These are phyloP conservation scores for Actinomucor elegans DNA, from an alignment of 371 early-diverging fungal genomes.

Conservation along the genomic window DNA sequence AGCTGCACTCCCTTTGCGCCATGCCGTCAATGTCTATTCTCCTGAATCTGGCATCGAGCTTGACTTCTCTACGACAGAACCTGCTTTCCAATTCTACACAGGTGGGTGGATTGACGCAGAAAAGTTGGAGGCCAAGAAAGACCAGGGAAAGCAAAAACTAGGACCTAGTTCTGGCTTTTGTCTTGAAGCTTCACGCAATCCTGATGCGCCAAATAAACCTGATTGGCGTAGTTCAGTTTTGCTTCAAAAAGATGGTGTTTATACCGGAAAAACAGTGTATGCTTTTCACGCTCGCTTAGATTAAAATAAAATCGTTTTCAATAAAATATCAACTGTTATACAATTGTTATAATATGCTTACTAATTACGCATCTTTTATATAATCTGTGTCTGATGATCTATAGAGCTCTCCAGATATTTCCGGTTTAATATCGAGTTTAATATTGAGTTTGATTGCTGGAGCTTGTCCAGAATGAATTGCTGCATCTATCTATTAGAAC, in stretches of 20 bases:
- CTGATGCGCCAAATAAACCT: slow-evolving; percentile 70
- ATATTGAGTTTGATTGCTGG: too few relatives aligned
- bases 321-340: too few relatives aligned
- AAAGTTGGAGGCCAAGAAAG: slow-evolving; percentile 38
- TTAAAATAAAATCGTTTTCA: too few relatives aligned
- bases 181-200: slow-evolving; percentile 66
- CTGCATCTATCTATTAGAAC: too few relatives aligned
- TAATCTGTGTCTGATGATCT: too few relatives aligned
- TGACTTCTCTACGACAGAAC: slow-evolving; percentile 61
- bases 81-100: slow-evolving; percentile 78
- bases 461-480: too few relatives aligned
- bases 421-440: too few relatives aligned
- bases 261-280: slow-evolving; percentile 49
- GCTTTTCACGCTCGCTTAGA: slow-evolving; percentile 42
- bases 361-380: too few relatives aligned
- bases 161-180: slow-evolving; percentile 60
- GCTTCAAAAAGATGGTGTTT: slow-evolving; percentile 48
- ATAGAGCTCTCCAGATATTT: too few relatives aligned
- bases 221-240: slow-evolving; percentile 50
- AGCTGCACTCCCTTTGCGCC: slow-evolving; percentile 32
- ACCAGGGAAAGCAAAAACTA: slow-evolving; percentile 27
- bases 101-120: slow-evolving; percentile 55
- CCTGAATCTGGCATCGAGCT: slow-evolving; percentile 66
- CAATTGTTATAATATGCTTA: too few relatives aligned
- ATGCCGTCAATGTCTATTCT: slow-evolving; percentile 45